A percentile compares a stretch with the other conserved stretches of the same genome.
phyloP scores from a whole-genome alignment of 1,284 basidiomycete species.

The Porphyrellus sp. region DNA sequence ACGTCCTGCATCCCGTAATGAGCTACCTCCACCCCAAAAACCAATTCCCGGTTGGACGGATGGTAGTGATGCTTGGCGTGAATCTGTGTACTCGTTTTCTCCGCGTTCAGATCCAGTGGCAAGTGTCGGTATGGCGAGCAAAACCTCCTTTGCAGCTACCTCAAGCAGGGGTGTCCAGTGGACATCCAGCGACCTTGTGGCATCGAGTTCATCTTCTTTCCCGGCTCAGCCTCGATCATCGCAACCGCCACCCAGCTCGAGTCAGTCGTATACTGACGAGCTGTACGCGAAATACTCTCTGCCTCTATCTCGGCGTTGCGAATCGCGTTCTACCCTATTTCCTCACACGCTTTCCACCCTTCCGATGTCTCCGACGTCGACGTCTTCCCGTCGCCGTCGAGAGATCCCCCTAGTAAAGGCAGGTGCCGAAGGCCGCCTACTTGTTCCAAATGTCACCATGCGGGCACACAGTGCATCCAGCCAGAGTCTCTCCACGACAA shows the following conservation, averaged over 20 bases:
- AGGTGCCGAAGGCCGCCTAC: slow-evolving; percentile 59
- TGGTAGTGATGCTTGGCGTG: slow-evolving; percentile 60
- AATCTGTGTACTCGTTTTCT: slow-evolving; percentile 50
- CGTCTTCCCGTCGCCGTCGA: slow-evolving; percentile 37
- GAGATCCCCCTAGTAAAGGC: slow-evolving; percentile 53
- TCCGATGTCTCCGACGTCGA: slow-evolving; percentile 31
- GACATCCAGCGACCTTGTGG: slow-evolving; percentile 37
- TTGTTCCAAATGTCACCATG: slow-evolving; percentile 63
- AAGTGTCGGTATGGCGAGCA: slow-evolving; percentile 22
- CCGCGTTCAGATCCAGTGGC: slow-evolving; percentile 33
- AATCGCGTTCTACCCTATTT: slow-evolving; percentile 45
- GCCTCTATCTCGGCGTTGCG: slow-evolving; percentile 49
- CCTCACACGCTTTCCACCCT: slow-evolving; percentile 34
- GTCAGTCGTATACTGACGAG: slow-evolving; percentile 43
- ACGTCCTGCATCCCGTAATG: slow-evolving; percentile 25
- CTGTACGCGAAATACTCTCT: slow-evolving; percentile 53
- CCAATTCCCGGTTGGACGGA: slow-evolving; percentile 68
- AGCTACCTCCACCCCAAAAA: slow-evolving; percentile 36
- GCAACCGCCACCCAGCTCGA: slow-evolving; percentile 20
- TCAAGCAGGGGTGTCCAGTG: slow-evolving; percentile 53
- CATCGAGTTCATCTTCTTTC: slow-evolving; percentile 28
- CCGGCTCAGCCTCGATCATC: slow-evolving; percentile 15
- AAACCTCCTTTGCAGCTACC: slow-evolving; percentile 46
- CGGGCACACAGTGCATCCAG: slow-evolving; percentile 44
- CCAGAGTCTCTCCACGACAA: slow-evolving; percentile 38